Evolutionary conservation across 306 rosid species (phyloP), one percentile per base, ranked within the genome.

Genomic region (Senna tora): DNA sequence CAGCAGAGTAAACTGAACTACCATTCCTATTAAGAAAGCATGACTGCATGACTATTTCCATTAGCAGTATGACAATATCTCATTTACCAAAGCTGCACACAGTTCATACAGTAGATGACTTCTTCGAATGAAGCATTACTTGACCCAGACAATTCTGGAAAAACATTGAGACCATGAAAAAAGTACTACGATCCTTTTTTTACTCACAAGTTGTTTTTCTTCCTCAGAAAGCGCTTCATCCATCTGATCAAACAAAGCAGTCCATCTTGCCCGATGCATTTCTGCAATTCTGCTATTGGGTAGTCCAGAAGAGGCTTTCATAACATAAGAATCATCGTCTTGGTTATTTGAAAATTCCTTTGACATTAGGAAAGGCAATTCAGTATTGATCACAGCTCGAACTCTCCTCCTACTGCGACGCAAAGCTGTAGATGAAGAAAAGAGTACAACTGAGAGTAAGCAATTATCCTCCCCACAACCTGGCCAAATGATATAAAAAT

Each of bases 151-250:
- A 78, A 65, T 13, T 34, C 39, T 57, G 30, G 25, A 71, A 21
- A 53, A 53, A 32, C 28, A 15, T n/a, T 3, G 32, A 46, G 46
- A 72, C 32, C 10, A 56, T 22, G 22, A 45, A 45, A 45, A 51
- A 51, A 76, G 28, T 46, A 54, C 13, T 36, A 41, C 4, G 41
- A 13, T 28, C 16, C 47, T 9, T 32, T 45, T 11, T 43, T 19
- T 68, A 85, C 97, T 85, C 69, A 95, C 99, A 45, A 95, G 96
- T 67, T 95, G 96, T 60, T 87, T 88, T 87, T 95, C 97, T 85
- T 95, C 99, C 71, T 92, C 97, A 17, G 86, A 65, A 75, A 95
- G 99, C 10, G 93, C 80, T 81, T 78, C 88, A 57, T 95, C 96
- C 99, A 95, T 89, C 71, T 87, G 92, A 75, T 85, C 87, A 77